These are phyloP conservation scores for Boletellus sp. DNA, from an alignment of 768 basidiomycete genomes.

Conservation along the genomic window DNA sequence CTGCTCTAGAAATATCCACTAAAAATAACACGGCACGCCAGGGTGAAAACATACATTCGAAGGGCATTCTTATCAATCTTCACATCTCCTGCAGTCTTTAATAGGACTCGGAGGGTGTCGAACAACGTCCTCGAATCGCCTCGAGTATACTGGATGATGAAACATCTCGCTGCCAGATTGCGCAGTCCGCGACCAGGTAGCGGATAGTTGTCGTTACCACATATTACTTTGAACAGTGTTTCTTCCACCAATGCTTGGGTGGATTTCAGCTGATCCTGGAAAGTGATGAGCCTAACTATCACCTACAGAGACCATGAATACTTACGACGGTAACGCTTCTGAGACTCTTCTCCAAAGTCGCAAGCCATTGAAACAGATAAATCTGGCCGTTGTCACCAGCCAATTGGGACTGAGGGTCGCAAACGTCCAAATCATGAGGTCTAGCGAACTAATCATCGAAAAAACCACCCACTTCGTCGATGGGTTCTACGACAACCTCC, in stretches of 20 bases:
- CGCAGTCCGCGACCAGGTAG: slow-evolving; percentile 84
- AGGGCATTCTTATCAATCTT: slow-evolving; percentile 65
- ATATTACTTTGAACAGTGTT: slow-evolving; percentile 62
- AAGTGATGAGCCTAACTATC: slow-evolving; percentile 1
- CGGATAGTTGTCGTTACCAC: slow-evolving; percentile 65
- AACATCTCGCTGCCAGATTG: slow-evolving; percentile 72
- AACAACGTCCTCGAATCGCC: slow-evolving; percentile 85
- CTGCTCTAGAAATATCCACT: slow-evolving; percentile 50
- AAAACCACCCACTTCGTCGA: slow-evolving; percentile 30
- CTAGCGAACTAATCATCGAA: background rate
- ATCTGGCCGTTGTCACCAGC: slow-evolving; percentile 75
- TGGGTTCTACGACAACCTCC: slow-evolving; percentile 25
- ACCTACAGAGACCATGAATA: background rate
- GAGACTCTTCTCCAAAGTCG: slow-evolving; percentile 57
- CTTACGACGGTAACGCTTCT: slow-evolving; percentile 51
- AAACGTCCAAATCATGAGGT: slow-evolving; percentile 10
- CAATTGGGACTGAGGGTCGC: slow-evolving; percentile 52
- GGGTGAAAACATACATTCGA: slow-evolving; percentile 54
- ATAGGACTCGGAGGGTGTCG: slow-evolving; percentile 75
- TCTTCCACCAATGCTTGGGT: slow-evolving; percentile 61
- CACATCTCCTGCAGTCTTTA: slow-evolving; percentile 70
- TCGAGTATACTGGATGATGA: slow-evolving; percentile 67
- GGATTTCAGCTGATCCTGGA: slow-evolving; percentile 64
- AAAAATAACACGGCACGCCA: background rate
- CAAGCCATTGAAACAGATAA: slow-evolving; percentile 83